These are phyloP conservation scores for Fusarium nisikadoi DNA, from an alignment of 2,329 filamentous ascomycete genomes.

Conservation along the genomic window DNA sequence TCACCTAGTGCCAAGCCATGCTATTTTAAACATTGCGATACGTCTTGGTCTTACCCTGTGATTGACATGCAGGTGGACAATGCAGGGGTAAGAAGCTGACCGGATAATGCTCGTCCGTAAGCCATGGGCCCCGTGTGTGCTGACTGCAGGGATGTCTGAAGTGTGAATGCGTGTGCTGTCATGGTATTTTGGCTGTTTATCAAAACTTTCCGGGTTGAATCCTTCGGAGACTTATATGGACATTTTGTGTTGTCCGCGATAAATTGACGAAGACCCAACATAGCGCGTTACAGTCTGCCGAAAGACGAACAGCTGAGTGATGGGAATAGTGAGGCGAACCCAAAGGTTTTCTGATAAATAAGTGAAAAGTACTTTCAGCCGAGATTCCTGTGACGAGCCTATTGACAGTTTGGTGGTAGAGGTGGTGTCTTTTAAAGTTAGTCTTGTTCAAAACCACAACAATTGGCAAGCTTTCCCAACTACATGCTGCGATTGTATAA, in stretches of 20 bases:
- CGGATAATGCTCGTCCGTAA: background rate
- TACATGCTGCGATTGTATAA: background rate
- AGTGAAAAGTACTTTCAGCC: background rate
- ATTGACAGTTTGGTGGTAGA: background rate
- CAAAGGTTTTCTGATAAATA: background rate
- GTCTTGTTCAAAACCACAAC: background rate
- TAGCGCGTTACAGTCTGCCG: background rate
- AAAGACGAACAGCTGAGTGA: background rate
- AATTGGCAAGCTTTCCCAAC: too few relatives aligned
- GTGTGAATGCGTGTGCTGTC: background rate
- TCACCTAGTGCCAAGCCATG: background rate
- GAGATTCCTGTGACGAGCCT: background rate
- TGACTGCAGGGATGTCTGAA: background rate
- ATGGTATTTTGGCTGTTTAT: background rate
- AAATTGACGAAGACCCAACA: background rate
- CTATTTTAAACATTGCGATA: background rate
- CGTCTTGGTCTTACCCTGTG: background rate
- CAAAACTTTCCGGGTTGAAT: background rate
- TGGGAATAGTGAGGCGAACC: too few relatives aligned
- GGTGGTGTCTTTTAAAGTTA: background rate
- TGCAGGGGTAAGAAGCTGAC: background rate
- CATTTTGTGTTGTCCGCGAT: background rate
- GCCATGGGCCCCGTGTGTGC: background rate
- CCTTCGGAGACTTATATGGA: background rate
- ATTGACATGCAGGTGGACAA: background rate